phyloP scores from a whole-genome alignment of 225 moss, liverwort and hornwort genomes.

The Climacium dendroides region DNA sequence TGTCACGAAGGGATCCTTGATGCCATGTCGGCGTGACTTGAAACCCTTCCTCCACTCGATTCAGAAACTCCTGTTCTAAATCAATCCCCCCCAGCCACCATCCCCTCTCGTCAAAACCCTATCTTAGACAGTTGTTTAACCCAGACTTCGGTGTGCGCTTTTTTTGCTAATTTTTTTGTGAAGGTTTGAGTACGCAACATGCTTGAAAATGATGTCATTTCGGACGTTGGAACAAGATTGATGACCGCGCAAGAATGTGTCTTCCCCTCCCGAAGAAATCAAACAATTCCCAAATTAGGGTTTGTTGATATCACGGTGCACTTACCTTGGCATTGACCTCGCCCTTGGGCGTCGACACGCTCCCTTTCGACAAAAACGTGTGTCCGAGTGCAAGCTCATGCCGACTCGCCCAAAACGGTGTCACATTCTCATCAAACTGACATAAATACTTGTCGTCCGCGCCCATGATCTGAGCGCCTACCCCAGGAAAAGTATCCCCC shows the following conservation, averaged over 20 bases:
- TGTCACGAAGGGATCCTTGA: conserved; percentile 75
- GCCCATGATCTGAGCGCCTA: conserved; percentile 90
- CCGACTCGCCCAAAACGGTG: conserved; percentile 56
- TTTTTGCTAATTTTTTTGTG: background rate
- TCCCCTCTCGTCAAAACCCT: background rate
- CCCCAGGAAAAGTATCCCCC: conserved; percentile 40
- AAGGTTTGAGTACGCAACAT: background rate
- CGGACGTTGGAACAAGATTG: background rate
- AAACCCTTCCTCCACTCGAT: conserved; percentile 84
- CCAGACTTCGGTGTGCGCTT: background rate
- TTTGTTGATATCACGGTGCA: background rate
- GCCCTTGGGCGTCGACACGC: conserved; percentile 37
- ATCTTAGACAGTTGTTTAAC: background rate
- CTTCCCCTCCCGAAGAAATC: background rate
- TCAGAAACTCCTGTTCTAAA: conserved; percentile 86
- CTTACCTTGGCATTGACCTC: conserved; percentile 64
- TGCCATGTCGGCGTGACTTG: conserved; percentile 97
- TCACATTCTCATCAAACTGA: conserved; percentile 51
- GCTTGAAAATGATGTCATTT: background rate
- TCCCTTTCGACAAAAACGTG: conserved; percentile 44
- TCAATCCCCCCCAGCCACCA: conserved; percentile 1
- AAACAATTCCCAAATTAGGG: background rate
- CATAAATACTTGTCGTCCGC: conserved; percentile 71
- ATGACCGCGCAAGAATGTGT: background rate
- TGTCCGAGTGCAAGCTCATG: conserved; percentile 81